A percentile compares a stretch with the other conserved stretches of the same genome.
Conservation (phyloP, 805 yeast genomes). For the Saccharomycopsis capsularis region DNA sequence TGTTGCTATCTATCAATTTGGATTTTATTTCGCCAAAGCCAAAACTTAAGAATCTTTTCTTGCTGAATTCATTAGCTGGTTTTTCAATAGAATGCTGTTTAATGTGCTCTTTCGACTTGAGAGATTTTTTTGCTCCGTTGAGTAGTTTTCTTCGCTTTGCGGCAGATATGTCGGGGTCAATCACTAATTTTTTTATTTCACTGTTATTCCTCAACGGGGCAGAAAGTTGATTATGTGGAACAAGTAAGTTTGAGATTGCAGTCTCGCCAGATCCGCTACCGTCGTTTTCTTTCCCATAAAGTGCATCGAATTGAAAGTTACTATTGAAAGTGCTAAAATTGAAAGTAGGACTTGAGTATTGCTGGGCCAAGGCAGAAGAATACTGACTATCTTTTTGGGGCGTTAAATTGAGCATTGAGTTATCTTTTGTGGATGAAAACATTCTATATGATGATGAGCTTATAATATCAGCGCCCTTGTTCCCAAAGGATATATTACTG, state of each 20-base stretch:
- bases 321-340: constrained; percentile 1
- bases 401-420: constrained; percentile 9
- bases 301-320: constrained; percentile 1
- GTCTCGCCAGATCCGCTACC: background rate
- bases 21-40: background rate
- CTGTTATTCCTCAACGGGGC: background rate
- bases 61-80: background rate
- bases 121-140: constrained; percentile 22
- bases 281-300: background rate
- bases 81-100: background rate
- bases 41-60: constrained; percentile 12
- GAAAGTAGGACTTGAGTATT: constrained; percentile 11
- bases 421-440: constrained; percentile 11
- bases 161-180: constrained; percentile 37
- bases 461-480: background rate
- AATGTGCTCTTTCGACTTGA: background rate
- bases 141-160: constrained; percentile 36
- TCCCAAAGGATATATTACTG: background rate
- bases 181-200: constrained; percentile 32
- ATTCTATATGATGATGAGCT: constrained; percentile 6
- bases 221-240: background rate
- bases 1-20: background rate
- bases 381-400: constrained; percentile 9
- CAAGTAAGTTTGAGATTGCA: background rate
- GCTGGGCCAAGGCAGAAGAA: constrained; percentile 2